phyloP scores from a whole-genome alignment of 2,329 filamentous ascomycete genomes.

The Colletotrichum trifolii region DNA sequence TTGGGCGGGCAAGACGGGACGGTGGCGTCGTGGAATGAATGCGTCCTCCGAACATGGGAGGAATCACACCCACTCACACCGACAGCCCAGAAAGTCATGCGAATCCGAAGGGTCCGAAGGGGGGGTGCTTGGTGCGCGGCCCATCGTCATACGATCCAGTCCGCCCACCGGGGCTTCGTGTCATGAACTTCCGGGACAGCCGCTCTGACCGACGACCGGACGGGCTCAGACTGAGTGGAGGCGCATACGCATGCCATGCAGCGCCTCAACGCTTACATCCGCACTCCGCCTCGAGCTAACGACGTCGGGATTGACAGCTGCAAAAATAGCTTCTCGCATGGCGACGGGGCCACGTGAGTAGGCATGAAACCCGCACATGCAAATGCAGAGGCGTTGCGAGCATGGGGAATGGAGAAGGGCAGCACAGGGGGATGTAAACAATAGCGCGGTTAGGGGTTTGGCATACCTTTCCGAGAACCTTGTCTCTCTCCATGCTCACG shows the following conservation, averaged over 20 bases:
- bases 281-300: conserved; percentile 30
- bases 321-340: conserved; percentile 27
- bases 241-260: conserved; percentile 37
- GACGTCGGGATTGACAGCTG: conserved; percentile 25
- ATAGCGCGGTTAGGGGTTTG: conserved; percentile 6
- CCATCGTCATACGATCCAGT: not conserved
- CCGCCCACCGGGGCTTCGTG: conserved; percentile 6
- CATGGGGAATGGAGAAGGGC: conserved; percentile 21
- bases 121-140: not conserved
- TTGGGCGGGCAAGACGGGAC: conserved; percentile 20
- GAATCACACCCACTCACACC: conserved; percentile 4
- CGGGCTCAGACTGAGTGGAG: conserved; percentile 12
- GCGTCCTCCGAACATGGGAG: conserved; percentile 21
- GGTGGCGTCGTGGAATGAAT: conserved; percentile 9
- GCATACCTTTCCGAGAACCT: conserved; percentile 83
- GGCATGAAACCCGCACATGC: conserved; percentile 22
- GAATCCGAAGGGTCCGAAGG: conserved; percentile 28
- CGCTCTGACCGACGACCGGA: conserved; percentile 11
- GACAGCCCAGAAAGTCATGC: conserved; percentile 22
- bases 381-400: conserved; percentile 17
- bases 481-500: conserved; percentile 85
- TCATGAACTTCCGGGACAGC: conserved; percentile 4
- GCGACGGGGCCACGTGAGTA: conserved; percentile 10
- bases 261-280: conserved; percentile 47
- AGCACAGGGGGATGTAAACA: conserved; percentile 31